phyloP scores from a whole-genome alignment of 2,329 filamentous ascomycete genomes.

The Lecanicillium sp. region DNA sequence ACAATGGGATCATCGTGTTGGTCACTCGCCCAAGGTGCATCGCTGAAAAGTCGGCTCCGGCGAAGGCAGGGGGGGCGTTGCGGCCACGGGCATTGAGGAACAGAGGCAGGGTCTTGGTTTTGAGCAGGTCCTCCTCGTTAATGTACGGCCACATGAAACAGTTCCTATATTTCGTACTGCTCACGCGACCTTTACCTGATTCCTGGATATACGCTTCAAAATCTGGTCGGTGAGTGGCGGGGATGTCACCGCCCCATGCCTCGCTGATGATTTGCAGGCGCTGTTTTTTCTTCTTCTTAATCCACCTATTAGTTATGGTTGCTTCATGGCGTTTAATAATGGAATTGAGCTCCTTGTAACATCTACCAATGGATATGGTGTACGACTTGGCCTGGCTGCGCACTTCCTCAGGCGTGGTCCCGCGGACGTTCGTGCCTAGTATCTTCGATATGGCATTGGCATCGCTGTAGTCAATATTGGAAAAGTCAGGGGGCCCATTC shows the following conservation, averaged over 20 bases:
- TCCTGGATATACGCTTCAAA: constrained; percentile 32
- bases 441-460: no score
- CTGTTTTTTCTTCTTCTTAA: constrained; percentile 44
- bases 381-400: no score
- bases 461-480: no score
- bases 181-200: constrained; percentile 12
- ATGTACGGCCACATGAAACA: constrained; percentile 47
- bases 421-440: no score
- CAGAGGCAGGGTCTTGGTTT: constrained; percentile 38
- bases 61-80: constrained; percentile 41
- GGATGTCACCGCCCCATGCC: constrained; percentile 44
- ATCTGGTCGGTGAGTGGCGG: constrained; percentile 45
- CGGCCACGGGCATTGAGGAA: constrained; percentile 48
- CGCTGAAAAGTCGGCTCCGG: constrained; percentile 34
- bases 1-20: constrained; percentile 20
- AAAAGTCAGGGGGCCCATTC: no score
- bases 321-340: constrained; percentile 46
- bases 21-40: constrained; percentile 26
- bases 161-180: constrained; percentile 20
- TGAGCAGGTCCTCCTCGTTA: constrained; percentile 50
- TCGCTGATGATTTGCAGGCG: constrained; percentile 38
- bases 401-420: no score
- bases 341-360: constrained; percentile 29
- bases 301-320: constrained; percentile 47
- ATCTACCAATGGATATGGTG: no score